A percentile compares a stretch with the other conserved stretches of the same genome.
Evolutionary conservation across 1,284 basidiomycete genomes (phyloP).

Genomic region (Chalciporus sp.): DNA sequence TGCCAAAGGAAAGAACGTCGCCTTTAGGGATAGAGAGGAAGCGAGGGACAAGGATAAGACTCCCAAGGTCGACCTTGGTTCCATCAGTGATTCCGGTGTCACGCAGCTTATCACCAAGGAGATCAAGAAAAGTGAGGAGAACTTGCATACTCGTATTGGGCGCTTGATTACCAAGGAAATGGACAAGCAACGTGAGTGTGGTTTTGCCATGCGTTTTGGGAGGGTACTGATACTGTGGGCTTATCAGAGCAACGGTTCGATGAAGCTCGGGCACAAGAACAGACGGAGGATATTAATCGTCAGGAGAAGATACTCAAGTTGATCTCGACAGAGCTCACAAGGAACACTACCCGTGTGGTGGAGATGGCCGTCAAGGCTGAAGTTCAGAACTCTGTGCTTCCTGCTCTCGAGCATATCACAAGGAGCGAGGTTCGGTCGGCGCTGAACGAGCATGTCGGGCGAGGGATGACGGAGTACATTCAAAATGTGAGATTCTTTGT

Average conservation of each 20-base stretch:
- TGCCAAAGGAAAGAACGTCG: conserved; percentile 56
- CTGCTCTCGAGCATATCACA: conserved; percentile 76
- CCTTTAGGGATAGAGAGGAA: conserved; percentile 61
- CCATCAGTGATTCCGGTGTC: conserved; percentile 53
- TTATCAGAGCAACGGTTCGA: conserved; percentile 74
- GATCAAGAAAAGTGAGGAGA: conserved; percentile 81
- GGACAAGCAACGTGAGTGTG: conserved; percentile 77
- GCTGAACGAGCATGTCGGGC: conserved; percentile 73
- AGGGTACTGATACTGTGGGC: conserved; percentile 10
- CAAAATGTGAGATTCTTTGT: conserved; percentile 56
- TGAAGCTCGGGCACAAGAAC: conserved; percentile 73
- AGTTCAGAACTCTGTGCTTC: conserved; percentile 78
- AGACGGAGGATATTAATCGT: conserved; percentile 73
- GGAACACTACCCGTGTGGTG: conserved; percentile 82
- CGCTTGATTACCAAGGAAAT: conserved; percentile 80
- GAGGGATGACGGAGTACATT: conserved; percentile 70
- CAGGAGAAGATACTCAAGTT: conserved; percentile 86
- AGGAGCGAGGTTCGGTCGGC: conserved; percentile 75
- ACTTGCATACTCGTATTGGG: conserved; percentile 69
- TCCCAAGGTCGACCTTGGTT: conserved; percentile 44
- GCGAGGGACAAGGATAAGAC: conserved; percentile 46
- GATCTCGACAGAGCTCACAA: conserved; percentile 80
- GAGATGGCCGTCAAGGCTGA: conserved; percentile 82
- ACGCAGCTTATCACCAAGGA: conserved; percentile 65
- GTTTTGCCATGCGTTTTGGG: conserved; percentile 2